phyloP scores from a whole-genome alignment of 2,329 filamentous ascomycete genomes.

The Raffaelea albimanens region DNA sequence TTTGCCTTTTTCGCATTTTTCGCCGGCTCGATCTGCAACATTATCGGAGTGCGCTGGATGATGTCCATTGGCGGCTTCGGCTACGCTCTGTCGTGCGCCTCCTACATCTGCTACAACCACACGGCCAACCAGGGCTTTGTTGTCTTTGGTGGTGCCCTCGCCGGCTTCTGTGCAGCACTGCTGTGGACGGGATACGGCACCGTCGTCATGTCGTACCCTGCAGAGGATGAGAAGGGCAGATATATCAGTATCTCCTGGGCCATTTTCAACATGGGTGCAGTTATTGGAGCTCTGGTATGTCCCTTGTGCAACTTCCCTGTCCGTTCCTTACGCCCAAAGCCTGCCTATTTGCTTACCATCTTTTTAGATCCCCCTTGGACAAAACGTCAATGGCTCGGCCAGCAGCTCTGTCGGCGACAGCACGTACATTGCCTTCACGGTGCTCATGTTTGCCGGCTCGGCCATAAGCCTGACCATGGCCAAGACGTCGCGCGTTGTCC shows the following conservation, averaged over 20 bases:
- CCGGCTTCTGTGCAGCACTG: conserved; percentile 69
- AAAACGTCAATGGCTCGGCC: conserved; percentile 40
- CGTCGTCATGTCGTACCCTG: conserved; percentile 84
- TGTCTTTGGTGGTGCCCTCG: conserved; percentile 64
- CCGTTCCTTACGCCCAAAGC: too few species aligned
- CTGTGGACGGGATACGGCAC: conserved; percentile 75
- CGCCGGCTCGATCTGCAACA: conserved; percentile 69
- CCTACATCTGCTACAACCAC: conserved; percentile 62
- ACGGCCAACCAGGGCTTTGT: conserved; percentile 59
- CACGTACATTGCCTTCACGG: neutral
- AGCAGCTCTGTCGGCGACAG: neutral
- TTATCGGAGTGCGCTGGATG: conserved; percentile 59
- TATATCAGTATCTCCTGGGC: conserved; percentile 92
- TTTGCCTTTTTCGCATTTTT: conserved; percentile 55
- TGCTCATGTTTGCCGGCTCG: neutral
- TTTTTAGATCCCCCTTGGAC: conserved; percentile 62
- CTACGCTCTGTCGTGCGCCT: conserved; percentile 64
- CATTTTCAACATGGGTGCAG: conserved; percentile 86
- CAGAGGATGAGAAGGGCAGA: conserved; percentile 70
- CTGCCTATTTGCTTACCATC: too few species aligned
- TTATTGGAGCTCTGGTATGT: conserved; percentile 54
- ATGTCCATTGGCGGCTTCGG: conserved; percentile 64
- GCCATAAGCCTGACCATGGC: conserved; percentile 1
- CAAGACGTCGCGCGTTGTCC: conserved; percentile 16
- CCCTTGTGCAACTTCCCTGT: conserved; percentile 22